Conservation (phyloP, 2,329 filamentous ascomycete genomes). For the Claviceps citrina region DNA sequence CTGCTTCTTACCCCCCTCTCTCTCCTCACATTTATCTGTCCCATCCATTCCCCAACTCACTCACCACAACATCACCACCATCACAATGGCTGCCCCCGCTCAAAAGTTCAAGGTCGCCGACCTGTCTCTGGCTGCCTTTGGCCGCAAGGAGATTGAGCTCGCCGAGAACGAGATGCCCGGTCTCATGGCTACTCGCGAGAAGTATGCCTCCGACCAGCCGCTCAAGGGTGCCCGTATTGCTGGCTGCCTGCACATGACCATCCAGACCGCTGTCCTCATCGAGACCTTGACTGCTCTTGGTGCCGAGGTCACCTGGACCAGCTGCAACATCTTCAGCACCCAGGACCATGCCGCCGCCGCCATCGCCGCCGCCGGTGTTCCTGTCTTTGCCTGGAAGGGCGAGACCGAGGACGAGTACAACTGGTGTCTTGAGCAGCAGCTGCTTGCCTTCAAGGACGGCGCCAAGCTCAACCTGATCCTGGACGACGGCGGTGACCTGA, state of each 20-base stretch:
- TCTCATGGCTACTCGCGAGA: constrained; percentile 84
- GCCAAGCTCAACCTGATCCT: constrained; percentile 97
- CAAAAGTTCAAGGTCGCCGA: constrained; percentile 97
- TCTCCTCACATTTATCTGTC: too few relatives aligned
- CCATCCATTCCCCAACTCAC: constrained; percentile 5
- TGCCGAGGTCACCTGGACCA: constrained; percentile 97
- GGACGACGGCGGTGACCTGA: constrained; percentile 95
- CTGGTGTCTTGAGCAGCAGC: constrained; percentile 99
- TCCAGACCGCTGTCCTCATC: constrained; percentile 98
- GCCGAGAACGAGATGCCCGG: constrained; percentile 95
- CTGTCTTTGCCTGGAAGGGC: constrained; percentile 65
- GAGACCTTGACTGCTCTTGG: constrained; percentile 90
- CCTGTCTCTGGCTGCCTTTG: constrained; percentile 93
- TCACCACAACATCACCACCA: constrained; percentile 21
- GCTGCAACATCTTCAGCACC: constrained; percentile 99
- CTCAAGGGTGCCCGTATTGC: constrained; percentile 90
- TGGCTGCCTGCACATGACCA: constrained; percentile 98
- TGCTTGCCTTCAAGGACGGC: constrained; percentile 88
- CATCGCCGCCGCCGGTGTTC: constrained; percentile 84
- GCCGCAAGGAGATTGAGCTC: constrained; percentile 96
- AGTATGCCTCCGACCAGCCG: constrained; percentile 88
- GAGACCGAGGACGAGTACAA: constrained; percentile 99
- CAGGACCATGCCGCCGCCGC: constrained; percentile 97
- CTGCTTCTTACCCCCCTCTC: constrained; percentile 10
- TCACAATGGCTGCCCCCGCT: constrained; percentile 55